These are phyloP conservation scores for Chlamydomonas sphaeroides DNA, from an alignment of 139 green algal genomes.

Conservation along the genomic window DNA sequence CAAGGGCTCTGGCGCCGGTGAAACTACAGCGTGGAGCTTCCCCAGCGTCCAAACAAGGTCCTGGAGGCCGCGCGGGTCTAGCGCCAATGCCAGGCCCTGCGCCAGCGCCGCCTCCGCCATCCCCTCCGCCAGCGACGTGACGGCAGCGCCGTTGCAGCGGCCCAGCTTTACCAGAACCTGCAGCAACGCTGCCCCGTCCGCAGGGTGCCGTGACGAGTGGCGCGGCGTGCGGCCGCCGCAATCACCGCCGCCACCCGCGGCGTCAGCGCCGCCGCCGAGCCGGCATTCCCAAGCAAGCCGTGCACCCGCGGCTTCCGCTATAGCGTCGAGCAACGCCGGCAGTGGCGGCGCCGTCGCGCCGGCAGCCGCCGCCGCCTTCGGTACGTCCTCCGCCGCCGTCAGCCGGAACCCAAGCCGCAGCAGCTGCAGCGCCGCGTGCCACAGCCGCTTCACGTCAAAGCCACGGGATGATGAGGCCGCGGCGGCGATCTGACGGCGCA, in stretches of 20 bases:
- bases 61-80: constrained; percentile 8
- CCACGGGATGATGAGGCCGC: too few relatives aligned
- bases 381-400: background rate
- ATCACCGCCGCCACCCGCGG: background rate
- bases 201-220: too few relatives aligned
- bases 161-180: constrained; percentile 22
- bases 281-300: too few relatives aligned
- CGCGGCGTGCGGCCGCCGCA: background rate
- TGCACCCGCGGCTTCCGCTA: too few relatives aligned
- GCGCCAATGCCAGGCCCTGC: background rate
- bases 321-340: too few relatives aligned
- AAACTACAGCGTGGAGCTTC: background rate
- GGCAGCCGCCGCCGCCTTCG: too few relatives aligned
- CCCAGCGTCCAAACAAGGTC: constrained; percentile 34
- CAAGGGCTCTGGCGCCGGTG: too few relatives aligned
- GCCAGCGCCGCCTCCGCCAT: background rate
- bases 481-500: too few relatives aligned
- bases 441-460: background rate
- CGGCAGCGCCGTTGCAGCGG: background rate
- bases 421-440: background rate
- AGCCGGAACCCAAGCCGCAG: background rate
- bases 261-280: background rate
- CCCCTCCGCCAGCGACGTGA: background rate
- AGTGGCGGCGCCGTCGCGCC: too few relatives aligned
- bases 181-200: background rate